Conservation (phyloP, 2,329 filamentous ascomycete genomes). For the Trichoderma harzianum region DNA sequence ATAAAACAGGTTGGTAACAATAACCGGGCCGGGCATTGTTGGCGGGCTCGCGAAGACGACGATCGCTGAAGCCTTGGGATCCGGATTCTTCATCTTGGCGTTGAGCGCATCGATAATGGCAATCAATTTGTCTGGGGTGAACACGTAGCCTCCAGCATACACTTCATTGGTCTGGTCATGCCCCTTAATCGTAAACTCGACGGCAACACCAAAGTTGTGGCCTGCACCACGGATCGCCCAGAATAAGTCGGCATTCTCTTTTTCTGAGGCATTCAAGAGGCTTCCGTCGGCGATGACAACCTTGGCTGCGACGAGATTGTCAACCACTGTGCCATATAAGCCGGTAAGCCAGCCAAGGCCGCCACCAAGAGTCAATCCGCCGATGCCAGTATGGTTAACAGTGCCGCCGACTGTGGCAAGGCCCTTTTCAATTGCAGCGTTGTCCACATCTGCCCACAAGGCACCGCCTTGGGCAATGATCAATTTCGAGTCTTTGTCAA, state of each 20-base stretch:
- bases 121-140: slow-evolving; percentile 26
- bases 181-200: slow-evolving; percentile 32
- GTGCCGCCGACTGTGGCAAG: slow-evolving; percentile 60
- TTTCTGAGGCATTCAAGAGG: slow-evolving; percentile 37
- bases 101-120: slow-evolving; percentile 25
- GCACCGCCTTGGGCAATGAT: slow-evolving; percentile 49
- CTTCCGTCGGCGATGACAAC: slow-evolving; percentile 39
- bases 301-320: slow-evolving; percentile 39
- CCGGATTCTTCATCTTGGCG: slow-evolving; percentile 23
- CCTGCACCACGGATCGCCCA: slow-evolving; percentile 49
- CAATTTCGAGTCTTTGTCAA: slow-evolving; percentile 42
- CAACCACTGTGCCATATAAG: slow-evolving; percentile 48
- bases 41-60: slow-evolving; percentile 32
- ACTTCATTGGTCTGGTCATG: slow-evolving; percentile 29
- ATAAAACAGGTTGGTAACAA: slow-evolving; percentile 19
- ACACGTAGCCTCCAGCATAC: slow-evolving; percentile 32
- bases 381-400: slow-evolving; percentile 60
- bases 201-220: slow-evolving; percentile 42
- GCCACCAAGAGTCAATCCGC: slow-evolving; percentile 55
- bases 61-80: slow-evolving; percentile 22
- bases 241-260: slow-evolving; percentile 43
- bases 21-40: not conserved
- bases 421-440: slow-evolving; percentile 43
- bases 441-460: slow-evolving; percentile 53
- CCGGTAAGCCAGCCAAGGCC: slow-evolving; percentile 57